Conservation (phyloP, 2,329 filamentous ascomycete species). For the Monosporascus ibericus region DNA sequence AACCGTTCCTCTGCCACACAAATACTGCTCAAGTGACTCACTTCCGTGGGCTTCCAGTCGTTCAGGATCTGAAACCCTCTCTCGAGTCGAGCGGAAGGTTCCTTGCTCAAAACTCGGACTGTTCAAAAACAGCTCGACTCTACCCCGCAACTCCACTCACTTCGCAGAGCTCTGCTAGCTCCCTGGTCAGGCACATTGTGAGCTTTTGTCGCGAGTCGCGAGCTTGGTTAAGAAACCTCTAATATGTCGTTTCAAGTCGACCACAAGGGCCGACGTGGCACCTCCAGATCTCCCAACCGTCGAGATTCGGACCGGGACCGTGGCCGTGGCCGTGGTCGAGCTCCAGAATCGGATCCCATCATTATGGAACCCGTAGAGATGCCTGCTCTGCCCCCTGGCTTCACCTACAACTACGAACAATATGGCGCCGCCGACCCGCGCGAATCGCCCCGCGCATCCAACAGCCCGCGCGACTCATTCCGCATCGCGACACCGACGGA, state of each 20-base stretch:
- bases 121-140: too few species aligned
- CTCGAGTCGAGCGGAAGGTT: too few species aligned
- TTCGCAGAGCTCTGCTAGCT: not conserved
- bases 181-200: not conserved
- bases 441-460: constrained; percentile 26
- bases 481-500: constrained; percentile 8
- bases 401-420: constrained; percentile 33
- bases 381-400: constrained; percentile 32
- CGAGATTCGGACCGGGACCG: constrained; percentile 29
- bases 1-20: too few species aligned
- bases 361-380: constrained; percentile 36
- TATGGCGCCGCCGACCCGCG: constrained; percentile 18
- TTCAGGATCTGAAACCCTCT: too few species aligned
- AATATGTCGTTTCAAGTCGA: constrained; percentile 48
- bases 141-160: too few species aligned
- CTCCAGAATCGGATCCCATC: constrained; percentile 21
- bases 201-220: not conserved
- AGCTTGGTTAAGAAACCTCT: not conserved
- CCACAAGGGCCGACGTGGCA: constrained; percentile 36
- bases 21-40: too few species aligned
- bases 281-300: constrained; percentile 41
- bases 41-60: too few species aligned
- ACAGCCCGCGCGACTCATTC: constrained; percentile 22
- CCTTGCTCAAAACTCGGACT: too few species aligned
- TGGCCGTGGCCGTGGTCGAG: constrained; percentile 28